Conservation (phyloP, 495 filamentous ascomycete genomes). For the Sphaerosporella brunnea region DNA sequence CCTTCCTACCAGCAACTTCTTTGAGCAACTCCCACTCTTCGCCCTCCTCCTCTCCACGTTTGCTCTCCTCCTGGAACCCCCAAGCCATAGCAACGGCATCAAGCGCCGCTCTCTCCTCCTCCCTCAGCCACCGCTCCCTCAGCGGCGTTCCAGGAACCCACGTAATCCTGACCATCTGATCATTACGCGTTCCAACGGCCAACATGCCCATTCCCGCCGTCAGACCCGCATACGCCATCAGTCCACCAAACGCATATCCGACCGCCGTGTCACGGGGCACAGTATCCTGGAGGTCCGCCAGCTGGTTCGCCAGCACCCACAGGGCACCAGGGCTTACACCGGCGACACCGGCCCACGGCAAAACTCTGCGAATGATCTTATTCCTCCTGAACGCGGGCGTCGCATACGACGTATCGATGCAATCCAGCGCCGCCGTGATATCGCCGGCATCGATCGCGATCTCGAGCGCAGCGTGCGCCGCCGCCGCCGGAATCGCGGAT, state of each 20-base stretch:
- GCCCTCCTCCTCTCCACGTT: conserved; percentile 77
- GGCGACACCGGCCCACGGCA: conserved; percentile 14
- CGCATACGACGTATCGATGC: conserved; percentile 62
- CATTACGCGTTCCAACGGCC: conserved; percentile 67
- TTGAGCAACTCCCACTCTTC: conserved; percentile 69
- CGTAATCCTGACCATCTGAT: conserved; percentile 82
- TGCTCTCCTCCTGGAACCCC: conserved; percentile 68
- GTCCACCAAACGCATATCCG: conserved; percentile 61
- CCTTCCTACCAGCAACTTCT: conserved; percentile 59
- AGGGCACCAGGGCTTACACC: conserved; percentile 41
- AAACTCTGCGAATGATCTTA: conserved; percentile 36
- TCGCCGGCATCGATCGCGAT: conserved; percentile 60
- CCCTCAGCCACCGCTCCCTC: conserved; percentile 70
- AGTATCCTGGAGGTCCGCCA: conserved; percentile 44
- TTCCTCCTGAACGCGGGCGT: conserved; percentile 51
- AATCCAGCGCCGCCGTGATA: conserved; percentile 54
- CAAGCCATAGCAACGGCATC: conserved; percentile 74
- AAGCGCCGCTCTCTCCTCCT: conserved; percentile 79
- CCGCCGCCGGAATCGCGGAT: conserved; percentile 47
- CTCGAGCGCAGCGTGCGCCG: conserved; percentile 53
- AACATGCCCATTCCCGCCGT: conserved; percentile 66
- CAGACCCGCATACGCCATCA: conserved; percentile 61
- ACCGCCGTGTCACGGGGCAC: conserved; percentile 56
- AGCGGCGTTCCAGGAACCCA: conserved; percentile 70
- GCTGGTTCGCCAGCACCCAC: conserved; percentile 45